Base-by-base conservation (phyloP, 2,329 filamentous ascomycete genomes). In the Penicillium palitans region DNA sequence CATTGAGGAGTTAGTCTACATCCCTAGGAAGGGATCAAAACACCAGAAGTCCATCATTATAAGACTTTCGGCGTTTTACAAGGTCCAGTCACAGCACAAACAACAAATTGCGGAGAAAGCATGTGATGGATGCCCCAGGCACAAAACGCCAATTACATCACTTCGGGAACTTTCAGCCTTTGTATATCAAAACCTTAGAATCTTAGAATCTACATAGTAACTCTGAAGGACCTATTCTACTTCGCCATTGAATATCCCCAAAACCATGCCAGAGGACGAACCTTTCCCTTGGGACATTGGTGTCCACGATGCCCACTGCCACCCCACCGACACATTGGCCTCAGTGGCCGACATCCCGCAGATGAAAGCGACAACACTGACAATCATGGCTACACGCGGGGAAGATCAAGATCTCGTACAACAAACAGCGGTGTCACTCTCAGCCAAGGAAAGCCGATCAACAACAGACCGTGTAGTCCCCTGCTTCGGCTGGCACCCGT, bases 401-500 rank as follows among this genome's bases (percentile, higher is more conserved):
- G 78, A 88, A 71, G 86, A 88, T 64, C 86, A 88, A 69, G 74
- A 81, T 1, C 78, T 88, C 9, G 85, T 88, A 4, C 74, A 76
- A 2, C 65, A 81, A 29, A 75, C 80, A 24, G 83, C 84, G 6
- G 68, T 77, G 13, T 56, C 61, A 4, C 50, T 68, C 10, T 62
- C 64, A 46, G 46, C 15, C 4, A 66, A 63, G 33, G 25, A 63
- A n/a, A 41, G 29, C 15, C 25, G 54, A 44, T 55, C 51, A 24
- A 6, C 21, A 45, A 25, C 76, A 44, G 76, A 79, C 60, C 80
- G 78, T 57, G 74, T 88, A 27, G 66, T 88, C 0, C 86, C 86
- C 0, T 84, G 83, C 51, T 88, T 88, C 68, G 86, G 86, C 39
- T 88, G 86, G 86, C 86, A 88, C 71, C 86, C 86, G 0, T 88